A percentile compares a stretch with the other conserved stretches of the same genome.
Conservation (phyloP, 257 asterid genomes). For the Ligustrum vulgare region DNA sequence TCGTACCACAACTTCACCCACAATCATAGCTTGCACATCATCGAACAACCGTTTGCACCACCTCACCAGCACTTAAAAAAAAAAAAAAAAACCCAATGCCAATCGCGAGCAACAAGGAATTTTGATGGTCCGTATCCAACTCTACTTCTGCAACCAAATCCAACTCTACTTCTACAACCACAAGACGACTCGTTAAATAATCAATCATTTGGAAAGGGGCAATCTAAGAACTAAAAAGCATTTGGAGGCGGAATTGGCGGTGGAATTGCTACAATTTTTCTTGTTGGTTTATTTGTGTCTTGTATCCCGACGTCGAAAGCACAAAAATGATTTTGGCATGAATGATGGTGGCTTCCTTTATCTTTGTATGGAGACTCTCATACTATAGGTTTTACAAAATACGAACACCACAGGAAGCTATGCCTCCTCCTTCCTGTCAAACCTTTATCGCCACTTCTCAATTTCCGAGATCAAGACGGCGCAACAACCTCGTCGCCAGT, state of each 20-base stretch:
- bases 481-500: too few relatives aligned
- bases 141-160: too few relatives aligned
- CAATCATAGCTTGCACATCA: too few relatives aligned
- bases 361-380: constrained; percentile 84
- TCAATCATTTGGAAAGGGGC: constrained; percentile 30
- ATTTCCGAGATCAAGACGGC: constrained; percentile 80
- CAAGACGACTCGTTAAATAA: constrained; percentile 23
- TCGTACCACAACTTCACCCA: too few relatives aligned
- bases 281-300: constrained; percentile 52
- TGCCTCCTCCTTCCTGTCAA: constrained; percentile 80
- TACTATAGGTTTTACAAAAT: constrained; percentile 62
- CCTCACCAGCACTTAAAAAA: too few relatives aligned
- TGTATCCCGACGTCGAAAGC: constrained; percentile 37
- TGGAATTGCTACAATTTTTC: constrained; percentile 59
- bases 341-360: constrained; percentile 88
- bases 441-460: constrained; percentile 84
- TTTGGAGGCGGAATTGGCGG: constrained; percentile 87
- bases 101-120: too few relatives aligned
- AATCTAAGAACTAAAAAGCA: constrained; percentile 39
- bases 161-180: constrained; percentile 51
- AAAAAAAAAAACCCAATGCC: too few relatives aligned
- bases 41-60: too few relatives aligned
- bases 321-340: constrained; percentile 52
- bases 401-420: constrained; percentile 83
- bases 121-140: not conserved